Evolutionary conservation across 371 early-diverging fungal species (phyloP).

Genomic region (Entomophthora muscae): DNA sequence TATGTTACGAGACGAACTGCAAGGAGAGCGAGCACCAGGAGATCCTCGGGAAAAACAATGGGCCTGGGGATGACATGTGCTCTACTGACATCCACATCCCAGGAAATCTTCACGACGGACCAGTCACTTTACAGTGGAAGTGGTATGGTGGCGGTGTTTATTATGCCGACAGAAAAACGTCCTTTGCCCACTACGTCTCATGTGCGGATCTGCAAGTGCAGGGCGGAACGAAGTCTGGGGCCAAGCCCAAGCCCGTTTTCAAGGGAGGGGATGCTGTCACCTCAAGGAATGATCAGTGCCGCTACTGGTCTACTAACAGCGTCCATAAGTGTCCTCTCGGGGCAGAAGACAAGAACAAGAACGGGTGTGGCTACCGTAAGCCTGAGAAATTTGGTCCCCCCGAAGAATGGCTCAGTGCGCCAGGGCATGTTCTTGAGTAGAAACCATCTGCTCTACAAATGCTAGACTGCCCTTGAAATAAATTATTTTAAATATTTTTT

Average conservation of each 20-base stretch:
- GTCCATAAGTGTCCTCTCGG: neutral
- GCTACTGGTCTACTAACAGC: conserved; percentile 6
- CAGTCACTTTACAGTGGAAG: conserved; percentile 33
- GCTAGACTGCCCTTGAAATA: no score
- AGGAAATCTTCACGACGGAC: conserved; percentile 25
- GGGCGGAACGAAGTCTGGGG: conserved; percentile 18
- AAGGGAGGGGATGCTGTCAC: conserved; percentile 29
- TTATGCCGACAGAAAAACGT: conserved; percentile 25
- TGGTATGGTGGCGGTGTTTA: conserved; percentile 40
- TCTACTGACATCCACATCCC: conserved; percentile 26
- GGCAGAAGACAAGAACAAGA: conserved; percentile 4
- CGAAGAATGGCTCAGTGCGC: no score
- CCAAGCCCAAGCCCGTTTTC: conserved; percentile 14
- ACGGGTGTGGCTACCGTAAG: conserved; percentile 6
- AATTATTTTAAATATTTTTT: no score
- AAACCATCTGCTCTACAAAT: no score
- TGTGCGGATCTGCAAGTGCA: conserved; percentile 27
- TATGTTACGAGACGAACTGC: conserved; percentile 33
- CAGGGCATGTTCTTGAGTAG: no score
- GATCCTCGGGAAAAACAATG: conserved; percentile 16
- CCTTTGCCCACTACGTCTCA: conserved; percentile 30
- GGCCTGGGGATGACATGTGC: conserved; percentile 22
- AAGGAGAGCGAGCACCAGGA: conserved; percentile 13
- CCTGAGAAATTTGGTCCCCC: conserved; percentile 1
- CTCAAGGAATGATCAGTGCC: conserved; percentile 24